These are phyloP conservation scores for Trichoderma endophyticum DNA, from an alignment of 2,329 filamentous ascomycete genomes.

Conservation along the genomic window DNA sequence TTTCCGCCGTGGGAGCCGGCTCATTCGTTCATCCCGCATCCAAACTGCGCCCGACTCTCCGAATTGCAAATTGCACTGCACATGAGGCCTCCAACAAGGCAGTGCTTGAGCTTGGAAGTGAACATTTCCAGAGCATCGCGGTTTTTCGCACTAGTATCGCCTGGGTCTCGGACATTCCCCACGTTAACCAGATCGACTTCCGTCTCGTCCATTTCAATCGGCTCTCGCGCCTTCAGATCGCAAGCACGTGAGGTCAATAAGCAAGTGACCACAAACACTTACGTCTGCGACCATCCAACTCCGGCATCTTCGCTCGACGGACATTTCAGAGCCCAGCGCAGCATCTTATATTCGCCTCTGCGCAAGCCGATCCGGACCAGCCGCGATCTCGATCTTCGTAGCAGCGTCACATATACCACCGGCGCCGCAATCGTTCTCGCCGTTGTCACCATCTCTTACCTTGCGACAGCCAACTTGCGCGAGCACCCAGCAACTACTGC, in stretches of 20 bases:
- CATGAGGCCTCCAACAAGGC: conserved; percentile 15
- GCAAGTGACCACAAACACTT: not conserved
- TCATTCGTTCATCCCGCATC: not conserved
- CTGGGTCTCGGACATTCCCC: not conserved
- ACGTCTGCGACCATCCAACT: not conserved
- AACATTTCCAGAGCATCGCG: not conserved
- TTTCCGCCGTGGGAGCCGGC: not conserved
- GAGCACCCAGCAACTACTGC: not conserved
- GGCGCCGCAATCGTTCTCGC: conserved; percentile 1
- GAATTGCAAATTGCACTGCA: conserved; percentile 3
- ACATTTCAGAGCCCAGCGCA: not conserved
- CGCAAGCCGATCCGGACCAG: not conserved
- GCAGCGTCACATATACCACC: not conserved
- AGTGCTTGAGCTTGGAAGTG: conserved; percentile 5
- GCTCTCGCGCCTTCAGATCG: not conserved
- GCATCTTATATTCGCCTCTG: not conserved
- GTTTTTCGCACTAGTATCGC: not conserved
- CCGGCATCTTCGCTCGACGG: not conserved
- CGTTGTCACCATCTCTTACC: not conserved
- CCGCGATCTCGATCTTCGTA: not conserved
- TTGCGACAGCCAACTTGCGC: not conserved
- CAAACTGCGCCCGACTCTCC: not conserved
- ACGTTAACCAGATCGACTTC: not conserved
- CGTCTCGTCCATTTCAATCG: not conserved
- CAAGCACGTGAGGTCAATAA: not conserved